Conservation (phyloP, 371 early-diverging fungal species). For the Mortierella sp. region DNA sequence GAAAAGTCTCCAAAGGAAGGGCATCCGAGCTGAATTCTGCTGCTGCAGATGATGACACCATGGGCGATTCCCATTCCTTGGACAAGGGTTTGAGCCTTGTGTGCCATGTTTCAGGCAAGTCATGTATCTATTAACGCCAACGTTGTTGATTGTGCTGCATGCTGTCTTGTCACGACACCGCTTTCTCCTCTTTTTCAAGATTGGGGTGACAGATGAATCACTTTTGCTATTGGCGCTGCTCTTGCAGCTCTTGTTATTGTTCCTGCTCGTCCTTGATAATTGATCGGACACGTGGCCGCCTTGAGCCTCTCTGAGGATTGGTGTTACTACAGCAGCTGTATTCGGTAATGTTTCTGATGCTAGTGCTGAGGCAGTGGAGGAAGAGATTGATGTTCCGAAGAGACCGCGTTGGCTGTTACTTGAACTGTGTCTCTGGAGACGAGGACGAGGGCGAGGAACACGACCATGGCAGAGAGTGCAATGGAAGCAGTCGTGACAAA, state of each 20-base stretch:
- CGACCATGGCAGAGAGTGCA: conserved; percentile 44
- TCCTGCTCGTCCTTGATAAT: background rate
- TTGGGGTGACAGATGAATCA: background rate
- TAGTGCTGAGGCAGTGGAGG: background rate
- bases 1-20: conserved; percentile 28
- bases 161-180: conserved; percentile 5
- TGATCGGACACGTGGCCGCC: too few species aligned
- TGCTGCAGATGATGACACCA: conserved; percentile 37
- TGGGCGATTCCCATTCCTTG: conserved; percentile 35
- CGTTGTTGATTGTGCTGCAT: background rate
- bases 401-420: background rate
- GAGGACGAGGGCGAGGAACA: background rate
- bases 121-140: background rate
- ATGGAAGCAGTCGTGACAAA: conserved; percentile 53
- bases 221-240: background rate
- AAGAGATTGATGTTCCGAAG: background rate
- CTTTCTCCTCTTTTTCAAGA: conserved; percentile 24
- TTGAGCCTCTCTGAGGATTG: too few species aligned
- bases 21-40: conserved; percentile 11
- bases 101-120: background rate
- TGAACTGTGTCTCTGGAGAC: background rate
- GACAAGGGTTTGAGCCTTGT: conserved; percentile 26
- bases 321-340: background rate
- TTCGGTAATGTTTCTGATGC: background rate
- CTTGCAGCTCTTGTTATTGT: background rate